Base-by-base conservation (phyloP, 2,329 filamentous ascomycete genomes). In the Leptoxyphium fumago region DNA sequence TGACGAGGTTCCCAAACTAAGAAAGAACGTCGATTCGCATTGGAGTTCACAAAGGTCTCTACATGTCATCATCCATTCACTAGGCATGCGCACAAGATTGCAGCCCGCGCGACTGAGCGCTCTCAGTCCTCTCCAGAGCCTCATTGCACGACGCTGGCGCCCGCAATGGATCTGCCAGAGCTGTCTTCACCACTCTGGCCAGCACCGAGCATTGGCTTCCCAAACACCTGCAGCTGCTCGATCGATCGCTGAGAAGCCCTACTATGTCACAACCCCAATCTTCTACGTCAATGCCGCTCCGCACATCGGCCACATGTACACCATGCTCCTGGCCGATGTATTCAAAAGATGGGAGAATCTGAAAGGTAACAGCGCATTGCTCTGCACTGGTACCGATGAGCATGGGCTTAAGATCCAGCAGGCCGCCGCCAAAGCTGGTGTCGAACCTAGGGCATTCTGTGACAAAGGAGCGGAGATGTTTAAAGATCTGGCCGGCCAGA, bases 251-350 rank as follows among this genome's bases (percentile, higher is more conserved):
- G 43, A 46, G 15, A 96, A 96, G 68, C 87, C 89, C 8, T 95
- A 82, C 69, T 98, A 96, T 70, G 73, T 94, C 56, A 96, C 91
- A 5, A 93, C 87, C 8, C 91, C 91, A 2, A 98, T 98, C 46
- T 98, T 96, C 70, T 98, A 98, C 64, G 91, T 98, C 68, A 98
- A 98, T 74, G 85, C 88, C 44, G 87, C 85, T 39, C 91, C 91
- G 42, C 91, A 98, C 68, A 78, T 96, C 50, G 91, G 91, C 39
- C 91, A 98, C 64, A 72, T 98, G 47, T 96, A 94, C 63, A 85
- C 83, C 38, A 88, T 96, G 78, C 73, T 96, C 55, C 74, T 98
- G 39, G 74, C 85, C 50, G 91, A 98, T 64, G 80, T 94, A 43
- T 68, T 94, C 53, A 98, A 96, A 65, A 75, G 91, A 65, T 98